phyloP scores from a whole-genome alignment of 441 rosid species.

The Syzygium syzygioides region DNA sequence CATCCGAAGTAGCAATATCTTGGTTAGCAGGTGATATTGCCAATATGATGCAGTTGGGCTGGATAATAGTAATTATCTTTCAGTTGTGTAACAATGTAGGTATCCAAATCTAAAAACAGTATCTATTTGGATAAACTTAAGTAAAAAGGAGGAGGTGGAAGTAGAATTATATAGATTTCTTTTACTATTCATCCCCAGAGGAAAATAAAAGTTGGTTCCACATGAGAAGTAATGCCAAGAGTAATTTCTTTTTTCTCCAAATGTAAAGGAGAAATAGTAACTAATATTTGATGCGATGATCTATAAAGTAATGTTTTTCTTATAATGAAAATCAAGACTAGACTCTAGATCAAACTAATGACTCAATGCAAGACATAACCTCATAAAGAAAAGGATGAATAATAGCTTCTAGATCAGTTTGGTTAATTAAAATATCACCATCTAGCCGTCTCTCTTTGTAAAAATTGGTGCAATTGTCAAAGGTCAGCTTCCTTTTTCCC shows the following conservation, averaged over 20 bases:
- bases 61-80: slow-evolving; percentile 24
- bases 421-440: background rate
- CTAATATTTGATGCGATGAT: background rate
- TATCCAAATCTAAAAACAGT: background rate
- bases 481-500: background rate
- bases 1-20: slow-evolving; percentile 99
- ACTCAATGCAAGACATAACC: background rate
- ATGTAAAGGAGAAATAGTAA: background rate
- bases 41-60: slow-evolving; percentile 95
- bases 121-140: background rate
- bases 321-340: background rate
- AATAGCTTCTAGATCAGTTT: background rate
- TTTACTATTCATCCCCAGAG: background rate
- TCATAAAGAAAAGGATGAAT: background rate
- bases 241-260: background rate
- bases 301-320: background rate
- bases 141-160: background rate
- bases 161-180: background rate
- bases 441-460: background rate
- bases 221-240: background rate
- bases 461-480: background rate
- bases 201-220: background rate
- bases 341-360: background rate
- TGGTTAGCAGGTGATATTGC: slow-evolving; percentile 99
- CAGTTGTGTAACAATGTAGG: background rate